phyloP scores from a whole-genome alignment of 2,329 filamentous ascomycete genomes.

The Pyrenophora teres region DNA sequence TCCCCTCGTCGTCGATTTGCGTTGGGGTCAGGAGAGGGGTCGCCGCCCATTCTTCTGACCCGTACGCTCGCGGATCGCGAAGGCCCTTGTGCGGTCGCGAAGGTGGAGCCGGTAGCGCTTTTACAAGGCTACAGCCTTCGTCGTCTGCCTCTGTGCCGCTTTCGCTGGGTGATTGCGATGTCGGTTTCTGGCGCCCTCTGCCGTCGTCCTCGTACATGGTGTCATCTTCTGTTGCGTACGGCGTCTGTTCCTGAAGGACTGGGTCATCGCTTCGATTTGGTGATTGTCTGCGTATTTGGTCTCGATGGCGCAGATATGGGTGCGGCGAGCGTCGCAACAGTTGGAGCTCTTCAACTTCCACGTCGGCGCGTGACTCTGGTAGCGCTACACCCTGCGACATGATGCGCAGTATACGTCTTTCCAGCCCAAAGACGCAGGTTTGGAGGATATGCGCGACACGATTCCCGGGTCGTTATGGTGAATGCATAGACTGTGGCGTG shows the following conservation, averaged over 20 bases:
- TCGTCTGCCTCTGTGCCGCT: constrained; percentile 96
- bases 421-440: neutral
- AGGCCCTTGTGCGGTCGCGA: constrained; percentile 76
- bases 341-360: constrained; percentile 39
- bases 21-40: constrained; percentile 54
- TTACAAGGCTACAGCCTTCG: constrained; percentile 76
- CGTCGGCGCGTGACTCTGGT: constrained; percentile 17
- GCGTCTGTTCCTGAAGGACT: constrained; percentile 19
- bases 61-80: constrained; percentile 55
- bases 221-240: constrained; percentile 19
- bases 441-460: neutral
- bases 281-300: constrained; percentile 29
- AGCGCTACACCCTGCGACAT: constrained; percentile 17
- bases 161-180: constrained; percentile 65
- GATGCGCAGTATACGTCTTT: neutral
- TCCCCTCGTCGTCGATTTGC: constrained; percentile 54
- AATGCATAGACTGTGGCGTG: constrained; percentile 1
- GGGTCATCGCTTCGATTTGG: constrained; percentile 8
- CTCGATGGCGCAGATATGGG: constrained; percentile 43
- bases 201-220: constrained; percentile 35
- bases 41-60: constrained; percentile 37
- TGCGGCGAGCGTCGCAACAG: constrained; percentile 47
- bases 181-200: constrained; percentile 33
- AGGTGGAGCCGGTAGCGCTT: constrained; percentile 81
- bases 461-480: neutral